Conservation (phyloP, 2,329 filamentous ascomycete genomes). For the Botrytis elliptica region DNA sequence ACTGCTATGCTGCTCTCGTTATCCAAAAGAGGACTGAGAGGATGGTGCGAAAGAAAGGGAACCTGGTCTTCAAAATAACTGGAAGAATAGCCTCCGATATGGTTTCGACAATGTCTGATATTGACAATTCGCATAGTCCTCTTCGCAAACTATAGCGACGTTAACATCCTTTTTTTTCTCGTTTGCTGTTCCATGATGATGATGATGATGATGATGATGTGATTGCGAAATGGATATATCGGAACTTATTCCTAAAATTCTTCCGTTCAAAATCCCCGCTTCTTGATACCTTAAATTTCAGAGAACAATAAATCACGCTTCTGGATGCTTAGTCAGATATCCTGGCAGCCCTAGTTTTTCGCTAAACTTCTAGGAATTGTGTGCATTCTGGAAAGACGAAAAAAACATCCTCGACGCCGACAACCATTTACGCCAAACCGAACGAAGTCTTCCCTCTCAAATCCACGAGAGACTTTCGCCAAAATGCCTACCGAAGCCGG, state of each 20-base stretch:
- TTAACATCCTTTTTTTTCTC: neutral
- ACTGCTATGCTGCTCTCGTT: neutral
- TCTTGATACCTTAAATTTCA: neutral
- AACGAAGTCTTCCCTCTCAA: constrained; percentile 42
- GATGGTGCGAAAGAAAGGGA: neutral
- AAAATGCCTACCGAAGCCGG: constrained; percentile 87
- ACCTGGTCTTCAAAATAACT: neutral
- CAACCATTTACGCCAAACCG: constrained; percentile 24
- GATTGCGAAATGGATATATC: neutral
- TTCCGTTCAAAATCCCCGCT: neutral
- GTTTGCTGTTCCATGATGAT: neutral
- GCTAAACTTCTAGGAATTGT: constrained; percentile 16
- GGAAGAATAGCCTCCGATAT: neutral
- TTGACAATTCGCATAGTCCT: neutral
- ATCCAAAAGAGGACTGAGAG: neutral
- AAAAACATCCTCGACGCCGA: constrained; percentile 38
- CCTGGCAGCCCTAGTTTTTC: constrained; percentile 19
- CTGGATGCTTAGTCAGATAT: constrained; percentile 1
- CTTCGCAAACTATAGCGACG: neutral
- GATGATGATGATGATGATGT: neutral
- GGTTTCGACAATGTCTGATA: neutral
- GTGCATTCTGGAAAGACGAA: constrained; percentile 8
- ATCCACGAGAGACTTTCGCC: constrained; percentile 52
- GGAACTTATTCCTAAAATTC: neutral
- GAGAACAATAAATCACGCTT: neutral